These are phyloP conservation scores for Chaetoceros tenuissimus DNA, from an alignment of 108 stramenopile genomes.

Conservation along the genomic window DNA sequence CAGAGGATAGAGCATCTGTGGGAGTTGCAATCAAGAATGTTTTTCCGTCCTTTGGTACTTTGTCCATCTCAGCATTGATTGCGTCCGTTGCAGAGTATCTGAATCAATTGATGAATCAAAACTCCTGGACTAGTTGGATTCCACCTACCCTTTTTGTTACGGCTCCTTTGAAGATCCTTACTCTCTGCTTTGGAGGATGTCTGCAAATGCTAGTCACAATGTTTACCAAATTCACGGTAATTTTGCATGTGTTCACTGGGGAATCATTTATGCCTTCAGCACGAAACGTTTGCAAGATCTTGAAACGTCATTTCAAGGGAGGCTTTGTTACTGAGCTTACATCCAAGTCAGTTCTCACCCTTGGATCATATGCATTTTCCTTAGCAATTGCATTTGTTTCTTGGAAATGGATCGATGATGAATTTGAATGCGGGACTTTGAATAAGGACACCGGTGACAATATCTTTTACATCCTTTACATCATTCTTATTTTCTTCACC, in stretches of 20 bases:
- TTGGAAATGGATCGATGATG: slow-evolving; percentile 12
- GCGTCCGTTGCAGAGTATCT: slow-evolving; percentile 8
- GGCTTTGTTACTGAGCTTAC: slow-evolving; percentile 10
- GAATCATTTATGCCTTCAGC: slow-evolving; percentile 7
- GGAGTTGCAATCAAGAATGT: background rate
- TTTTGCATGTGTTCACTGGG: slow-evolving; percentile 13
- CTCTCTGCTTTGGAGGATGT: slow-evolving; percentile 1
- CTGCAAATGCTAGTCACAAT: slow-evolving; percentile 7
- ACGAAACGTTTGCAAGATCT: slow-evolving; percentile 1
- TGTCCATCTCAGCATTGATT: slow-evolving; percentile 5
- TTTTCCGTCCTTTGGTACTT: slow-evolving; percentile 2
- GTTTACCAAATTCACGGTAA: slow-evolving; percentile 9
- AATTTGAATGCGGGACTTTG: slow-evolving; percentile 2
- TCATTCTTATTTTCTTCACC: slow-evolving; percentile 4
- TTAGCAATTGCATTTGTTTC: slow-evolving; percentile 2
- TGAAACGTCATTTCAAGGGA: slow-evolving; percentile 12
- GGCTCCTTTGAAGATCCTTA: background rate
- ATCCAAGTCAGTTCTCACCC: slow-evolving; percentile 5
- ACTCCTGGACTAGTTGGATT: slow-evolving; percentile 4
- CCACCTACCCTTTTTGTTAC: background rate
- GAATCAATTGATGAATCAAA: background rate
- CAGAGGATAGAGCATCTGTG: slow-evolving; percentile 3
- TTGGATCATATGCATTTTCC: slow-evolving; percentile 3
- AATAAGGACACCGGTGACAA: background rate
- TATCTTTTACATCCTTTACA: slow-evolving; percentile 5